Base-by-base conservation (phyloP, 1,284 basidiomycete species). In the Apiotrichum veenhuisii region DNA sequence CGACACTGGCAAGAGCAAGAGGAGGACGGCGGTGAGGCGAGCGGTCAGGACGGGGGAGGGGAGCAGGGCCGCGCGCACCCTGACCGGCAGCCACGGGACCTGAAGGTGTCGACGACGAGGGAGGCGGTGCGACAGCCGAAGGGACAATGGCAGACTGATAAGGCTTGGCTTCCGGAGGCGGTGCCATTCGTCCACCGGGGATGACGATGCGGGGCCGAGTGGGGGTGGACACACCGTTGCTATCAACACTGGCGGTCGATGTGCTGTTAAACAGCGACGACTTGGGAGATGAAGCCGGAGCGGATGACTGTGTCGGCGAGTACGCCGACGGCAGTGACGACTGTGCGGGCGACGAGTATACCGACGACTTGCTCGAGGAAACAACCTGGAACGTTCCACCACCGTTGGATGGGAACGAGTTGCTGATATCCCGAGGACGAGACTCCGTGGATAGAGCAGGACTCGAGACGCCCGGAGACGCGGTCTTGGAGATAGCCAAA, bases 361-460 rank as follows among this genome's bases (percentile, higher is more conserved):
- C 15, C 27, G 40, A 5, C 11, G 17, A 23, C 27, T 50, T 27
- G 49, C 17, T 26, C 14, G 46, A 50, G 4, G 49, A 38, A 18
- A 50, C 30, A 12, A 50, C 49, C 26, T 50, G 37, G 38, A 41
- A 50, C 10, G 49, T 41, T 10, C 49, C 49, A 15, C 49, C 38
- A 10, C 34, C 17, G 41, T 52, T 52, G 20, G 51, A 36, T 12
- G 36, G 3, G n/a, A 38, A 22, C 18, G 30, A 30, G 30, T 30
- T 30, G 44, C 38, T 5, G 36, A 17, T 10, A 8, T 30, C 4
- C 30, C 25, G 30, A 30, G 50, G 26, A 20, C 51, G 51, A 23
- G 51, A 2, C 0, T 30, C 25, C 5, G 25, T 12, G 1, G 51
- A 17, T 5, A 38, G 41, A 17, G 40, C 2, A 7, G 34, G 18